These are phyloP conservation scores for Astrothelium subdiscretum DNA, from an alignment of 495 filamentous ascomycete species.

Conservation along the genomic window DNA sequence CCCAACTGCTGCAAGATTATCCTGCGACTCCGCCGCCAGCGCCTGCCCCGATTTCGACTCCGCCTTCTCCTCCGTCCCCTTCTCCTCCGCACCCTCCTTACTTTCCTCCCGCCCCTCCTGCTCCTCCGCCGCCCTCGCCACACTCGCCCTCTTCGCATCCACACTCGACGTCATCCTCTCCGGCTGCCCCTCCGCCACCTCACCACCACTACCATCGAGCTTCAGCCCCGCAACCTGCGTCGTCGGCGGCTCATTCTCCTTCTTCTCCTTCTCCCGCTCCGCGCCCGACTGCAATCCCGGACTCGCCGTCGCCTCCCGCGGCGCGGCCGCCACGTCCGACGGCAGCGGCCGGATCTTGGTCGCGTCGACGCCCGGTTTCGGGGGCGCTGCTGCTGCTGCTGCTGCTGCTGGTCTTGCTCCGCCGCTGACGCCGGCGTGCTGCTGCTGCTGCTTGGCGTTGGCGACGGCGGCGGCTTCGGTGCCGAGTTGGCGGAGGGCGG, in stretches of 20 bases:
- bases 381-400: neutral
- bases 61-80: neutral
- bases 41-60: neutral
- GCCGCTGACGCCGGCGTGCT: too few relatives aligned
- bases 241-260: conserved; percentile 10
- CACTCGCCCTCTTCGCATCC: neutral
- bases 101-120: neutral
- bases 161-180: neutral
- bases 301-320: neutral
- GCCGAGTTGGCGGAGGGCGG: conserved; percentile 4
- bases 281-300: neutral
- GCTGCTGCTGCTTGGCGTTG: conserved; percentile 7
- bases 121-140: conserved; percentile 4
- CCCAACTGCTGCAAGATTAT: neutral
- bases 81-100: conserved; percentile 7
- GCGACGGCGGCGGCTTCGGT: conserved; percentile 7
- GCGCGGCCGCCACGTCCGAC: neutral
- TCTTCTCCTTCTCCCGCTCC: conserved; percentile 6
- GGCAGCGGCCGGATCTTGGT: neutral
- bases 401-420: too few relatives aligned
- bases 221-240: neutral
- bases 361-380: neutral
- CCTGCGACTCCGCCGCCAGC: conserved; percentile 9
- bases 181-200: neutral
- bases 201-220: too few relatives aligned